Base-by-base conservation (phyloP, 2,329 filamentous ascomycete species). In the Tolypocladium tropicale region DNA sequence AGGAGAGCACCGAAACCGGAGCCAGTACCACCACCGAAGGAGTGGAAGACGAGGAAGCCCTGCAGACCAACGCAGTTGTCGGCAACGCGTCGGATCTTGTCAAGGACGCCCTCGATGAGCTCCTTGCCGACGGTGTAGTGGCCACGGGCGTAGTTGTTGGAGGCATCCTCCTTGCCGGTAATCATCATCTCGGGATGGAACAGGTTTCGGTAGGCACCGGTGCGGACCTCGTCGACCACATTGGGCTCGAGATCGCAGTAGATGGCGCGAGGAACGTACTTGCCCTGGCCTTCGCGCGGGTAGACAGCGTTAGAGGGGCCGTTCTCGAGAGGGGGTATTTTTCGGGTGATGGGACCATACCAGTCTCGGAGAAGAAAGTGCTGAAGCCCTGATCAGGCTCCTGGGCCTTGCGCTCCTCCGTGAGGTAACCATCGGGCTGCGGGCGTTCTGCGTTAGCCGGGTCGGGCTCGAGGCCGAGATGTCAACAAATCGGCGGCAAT, bases 141-240 rank as follows among this genome's bases (percentile, higher is more conserved):
- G 66, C 94, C 94, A 84, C 94, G 93, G 68, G 94, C 94, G 73
- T 97, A 97, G 87, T 99, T 99, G 89, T 99, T 99, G 67, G 93
- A 96, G 65, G 94, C 94, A 86, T 97, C 94, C 84, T 97, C 94
- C 87, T 97, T 97, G 78, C 94, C 94, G 63, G 90, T 96, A 78
- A 99, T 96, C 93, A 99, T 96, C 80, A 95, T 89, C 80, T 97
- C 94, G 58, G 94, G 94, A 82, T 97, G 94, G 86, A 97, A 97
- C 63, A 99, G 88, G 72, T 84, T 88, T 71, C 93, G 89, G 85
- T 97, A 99, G 74, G 90, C 77, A 72, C 94, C 94, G 68, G 92
- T 97, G 80, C 94, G 92, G 78, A 97, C 94, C 81, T 97, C 94
- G 72, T 99, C 94, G 80, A 99, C 87, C 70, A 97, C 94, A 72